Conservation (phyloP, 495 filamentous ascomycete species). For the Lepraria neglecta region DNA sequence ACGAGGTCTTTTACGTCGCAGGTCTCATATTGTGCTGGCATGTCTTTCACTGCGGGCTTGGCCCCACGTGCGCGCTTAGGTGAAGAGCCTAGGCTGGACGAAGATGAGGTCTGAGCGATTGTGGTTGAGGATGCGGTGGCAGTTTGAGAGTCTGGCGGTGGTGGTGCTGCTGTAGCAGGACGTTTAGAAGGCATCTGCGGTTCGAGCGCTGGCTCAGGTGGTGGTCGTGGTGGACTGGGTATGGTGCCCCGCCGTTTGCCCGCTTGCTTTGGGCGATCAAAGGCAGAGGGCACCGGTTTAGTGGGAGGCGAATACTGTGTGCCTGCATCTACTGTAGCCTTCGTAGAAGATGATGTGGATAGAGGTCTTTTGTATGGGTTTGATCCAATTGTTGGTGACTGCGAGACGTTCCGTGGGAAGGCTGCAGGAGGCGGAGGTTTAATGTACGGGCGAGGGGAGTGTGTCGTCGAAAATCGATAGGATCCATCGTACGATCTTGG, state of each 20-base stretch:
- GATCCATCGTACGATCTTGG: conserved; percentile 27
- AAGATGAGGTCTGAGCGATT: conserved; percentile 39
- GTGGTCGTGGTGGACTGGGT: conserved; percentile 24
- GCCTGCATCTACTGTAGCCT: conserved; percentile 40
- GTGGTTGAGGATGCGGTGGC: conserved; percentile 39
- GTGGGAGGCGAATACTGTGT: conserved; percentile 50
- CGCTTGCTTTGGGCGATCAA: conserved; percentile 9
- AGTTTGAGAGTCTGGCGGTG: conserved; percentile 20
- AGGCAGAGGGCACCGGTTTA: conserved; percentile 12
- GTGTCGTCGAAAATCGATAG: conserved; percentile 26
- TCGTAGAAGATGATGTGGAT: conserved; percentile 21
- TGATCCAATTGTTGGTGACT: conserved; percentile 18
- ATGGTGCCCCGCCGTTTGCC: conserved; percentile 29
- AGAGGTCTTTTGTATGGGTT: conserved; percentile 20
- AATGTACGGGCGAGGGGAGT: conserved; percentile 27
- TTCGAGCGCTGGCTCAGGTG: conserved; percentile 26
- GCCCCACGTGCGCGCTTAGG: conserved; percentile 48
- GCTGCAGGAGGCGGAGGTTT: conserved; percentile 28
- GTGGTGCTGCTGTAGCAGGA: conserved; percentile 18
- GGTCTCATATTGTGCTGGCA: conserved; percentile 71
- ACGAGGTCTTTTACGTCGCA: conserved; percentile 80
- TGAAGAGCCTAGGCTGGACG: conserved; percentile 43
- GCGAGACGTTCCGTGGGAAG: conserved; percentile 24
- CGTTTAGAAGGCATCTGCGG: conserved; percentile 25
- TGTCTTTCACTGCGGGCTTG: conserved; percentile 56